A percentile compares a stretch with the other conserved stretches of the same genome.
Conservation (phyloP, 2,329 filamentous ascomycete genomes). For the Colletotrichum sp. region DNA sequence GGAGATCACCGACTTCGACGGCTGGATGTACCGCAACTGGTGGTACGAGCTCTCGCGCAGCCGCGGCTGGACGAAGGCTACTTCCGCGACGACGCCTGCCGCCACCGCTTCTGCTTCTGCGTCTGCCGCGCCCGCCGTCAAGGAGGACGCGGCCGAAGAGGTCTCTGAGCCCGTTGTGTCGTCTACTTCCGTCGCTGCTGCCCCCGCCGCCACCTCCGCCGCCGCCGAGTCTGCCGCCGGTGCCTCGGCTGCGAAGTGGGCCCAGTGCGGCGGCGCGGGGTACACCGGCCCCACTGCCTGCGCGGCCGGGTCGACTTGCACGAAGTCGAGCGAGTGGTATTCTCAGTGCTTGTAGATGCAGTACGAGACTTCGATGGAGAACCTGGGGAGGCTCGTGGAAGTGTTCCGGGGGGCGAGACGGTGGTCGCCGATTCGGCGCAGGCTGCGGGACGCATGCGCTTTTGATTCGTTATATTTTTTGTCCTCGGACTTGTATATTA, state of each 20-base stretch:
- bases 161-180: neutral
- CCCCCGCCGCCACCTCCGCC: neutral
- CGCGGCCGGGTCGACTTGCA: constrained; percentile 38
- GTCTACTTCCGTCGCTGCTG: neutral
- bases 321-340: constrained; percentile 43
- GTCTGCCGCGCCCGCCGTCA: neutral
- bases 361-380: neutral
- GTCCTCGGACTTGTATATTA: neutral
- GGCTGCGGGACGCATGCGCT: neutral
- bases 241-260: constrained; percentile 31
- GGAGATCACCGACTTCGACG: constrained; percentile 51
- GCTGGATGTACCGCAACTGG: constrained; percentile 54
- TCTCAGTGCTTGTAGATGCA: constrained; percentile 41
- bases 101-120: neutral
- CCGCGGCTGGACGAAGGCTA: constrained; percentile 26
- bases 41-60: constrained; percentile 39
- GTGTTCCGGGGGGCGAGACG: neutral
- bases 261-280: constrained; percentile 40
- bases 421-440: neutral
- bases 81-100: neutral
- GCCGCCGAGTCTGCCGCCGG: neutral
- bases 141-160: neutral
- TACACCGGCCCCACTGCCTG: constrained; percentile 41
- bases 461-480: neutral
- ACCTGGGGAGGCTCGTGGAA: neutral